Conservation (phyloP, 164 flowering plant species). For the Macadamia integrifolia region DNA sequence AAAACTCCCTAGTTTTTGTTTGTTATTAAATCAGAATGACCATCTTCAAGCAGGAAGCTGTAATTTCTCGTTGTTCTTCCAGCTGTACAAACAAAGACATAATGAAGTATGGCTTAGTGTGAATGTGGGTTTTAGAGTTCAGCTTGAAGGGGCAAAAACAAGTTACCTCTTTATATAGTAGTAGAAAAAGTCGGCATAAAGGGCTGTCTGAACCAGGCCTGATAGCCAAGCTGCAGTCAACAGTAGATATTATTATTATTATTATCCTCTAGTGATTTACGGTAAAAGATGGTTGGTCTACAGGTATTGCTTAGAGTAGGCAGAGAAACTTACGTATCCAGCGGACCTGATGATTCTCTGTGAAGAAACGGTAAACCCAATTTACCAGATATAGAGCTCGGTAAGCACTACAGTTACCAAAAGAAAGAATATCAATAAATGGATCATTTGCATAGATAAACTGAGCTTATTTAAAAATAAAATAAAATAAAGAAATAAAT, state of each 20-base stretch:
- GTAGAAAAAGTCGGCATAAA: conserved; percentile 71
- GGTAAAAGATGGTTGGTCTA: background rate
- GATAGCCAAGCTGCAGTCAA: conserved; percentile 51
- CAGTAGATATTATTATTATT: conserved; percentile 1
- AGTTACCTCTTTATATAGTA: conserved; percentile 58
- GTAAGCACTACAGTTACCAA: conserved; percentile 36
- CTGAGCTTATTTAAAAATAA: too few relatives aligned
- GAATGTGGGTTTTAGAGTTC: background rate
- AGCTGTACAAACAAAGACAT: conserved; percentile 29
- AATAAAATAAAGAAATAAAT: too few relatives aligned
- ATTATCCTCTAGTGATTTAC: background rate
- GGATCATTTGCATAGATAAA: background rate
- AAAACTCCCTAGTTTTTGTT: background rate
- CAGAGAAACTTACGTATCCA: conserved; percentile 49
- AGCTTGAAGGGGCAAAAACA: background rate
- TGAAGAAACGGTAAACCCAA: conserved; percentile 53
- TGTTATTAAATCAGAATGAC: background rate
- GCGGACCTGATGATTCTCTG: conserved; percentile 30
- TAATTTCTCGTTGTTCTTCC: conserved; percentile 51
- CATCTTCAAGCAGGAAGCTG: conserved; percentile 44
- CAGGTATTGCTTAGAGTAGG: background rate
- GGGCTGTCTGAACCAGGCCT: conserved; percentile 63
- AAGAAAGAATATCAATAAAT: background rate
- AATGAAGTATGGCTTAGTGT: background rate
- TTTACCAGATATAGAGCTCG: conserved; percentile 50